Evolutionary conservation across 345 rosid species (phyloP).

Genomic region (Gossypium anomalum): DNA sequence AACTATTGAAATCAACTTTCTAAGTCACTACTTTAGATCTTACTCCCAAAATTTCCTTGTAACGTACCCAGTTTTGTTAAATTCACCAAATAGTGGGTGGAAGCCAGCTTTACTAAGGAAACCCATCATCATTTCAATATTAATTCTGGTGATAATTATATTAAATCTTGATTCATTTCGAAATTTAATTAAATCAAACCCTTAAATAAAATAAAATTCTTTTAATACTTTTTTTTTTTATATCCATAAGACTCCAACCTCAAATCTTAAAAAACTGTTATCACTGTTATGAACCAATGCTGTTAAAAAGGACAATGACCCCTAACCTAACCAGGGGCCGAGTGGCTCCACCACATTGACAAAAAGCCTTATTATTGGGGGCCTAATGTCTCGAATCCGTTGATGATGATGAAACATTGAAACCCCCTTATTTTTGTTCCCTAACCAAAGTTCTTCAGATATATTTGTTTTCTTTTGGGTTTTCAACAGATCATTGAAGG

Average conservation of each 20-base stretch:
- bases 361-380: not conserved
- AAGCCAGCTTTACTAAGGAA: not conserved
- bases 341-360: slow-evolving; percentile 17
- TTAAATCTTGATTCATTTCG: no score
- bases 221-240: no score
- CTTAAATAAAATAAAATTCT: no score
- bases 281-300: not conserved
- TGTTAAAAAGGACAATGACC: slow-evolving; percentile 6
- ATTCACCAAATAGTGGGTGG: not conserved
- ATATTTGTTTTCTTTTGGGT: not conserved
- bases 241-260: no score
- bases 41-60: not conserved
- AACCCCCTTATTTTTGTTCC: not conserved
- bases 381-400: not conserved
- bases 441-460: not conserved
- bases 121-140: not conserved
- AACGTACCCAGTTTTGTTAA: not conserved
- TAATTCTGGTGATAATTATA: no score
- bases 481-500: slow-evolving; percentile 6
- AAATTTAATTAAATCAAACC: no score
- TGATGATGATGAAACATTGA: not conserved
- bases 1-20: not conserved
- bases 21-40: not conserved
- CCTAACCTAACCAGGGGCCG: slow-evolving; percentile 11
- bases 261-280: not conserved